Evolutionary conservation across 2,329 filamentous ascomycete genomes (phyloP).

Genomic region (Colletotrichum sp.): DNA sequence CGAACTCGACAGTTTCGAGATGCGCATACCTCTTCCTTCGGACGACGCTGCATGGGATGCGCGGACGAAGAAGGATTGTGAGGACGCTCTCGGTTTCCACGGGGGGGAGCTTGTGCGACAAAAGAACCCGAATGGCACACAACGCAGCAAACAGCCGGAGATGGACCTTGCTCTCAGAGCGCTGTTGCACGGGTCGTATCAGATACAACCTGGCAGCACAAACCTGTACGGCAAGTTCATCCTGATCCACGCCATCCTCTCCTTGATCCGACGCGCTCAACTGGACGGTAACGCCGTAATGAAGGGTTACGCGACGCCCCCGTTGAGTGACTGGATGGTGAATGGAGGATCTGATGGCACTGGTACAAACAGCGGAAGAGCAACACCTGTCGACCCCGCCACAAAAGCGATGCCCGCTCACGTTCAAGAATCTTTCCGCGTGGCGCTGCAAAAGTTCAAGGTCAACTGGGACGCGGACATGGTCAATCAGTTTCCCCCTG

Average conservation of each 20-base stretch:
- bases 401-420: constrained; percentile 46
- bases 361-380: constrained; percentile 44
- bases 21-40: constrained; percentile 70
- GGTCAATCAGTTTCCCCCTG: constrained; percentile 67
- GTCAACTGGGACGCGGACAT: constrained; percentile 74
- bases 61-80: constrained; percentile 61
- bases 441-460: constrained; percentile 75
- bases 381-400: constrained; percentile 47
- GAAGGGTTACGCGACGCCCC: constrained; percentile 57
- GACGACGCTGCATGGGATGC: constrained; percentile 81
- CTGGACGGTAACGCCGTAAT: constrained; percentile 42
- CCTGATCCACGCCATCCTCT: constrained; percentile 71
- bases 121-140: constrained; percentile 66
- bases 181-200: constrained; percentile 62
- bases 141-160: constrained; percentile 67
- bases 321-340: constrained; percentile 63
- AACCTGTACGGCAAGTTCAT: constrained; percentile 79
- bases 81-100: constrained; percentile 67
- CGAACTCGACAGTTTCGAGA: constrained; percentile 67
- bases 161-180: constrained; percentile 66
- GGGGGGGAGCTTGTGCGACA: constrained; percentile 60
- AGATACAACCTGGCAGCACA: constrained; percentile 68
- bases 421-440: constrained; percentile 51
- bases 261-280: constrained; percentile 58
- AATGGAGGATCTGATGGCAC: constrained; percentile 41